Evolutionary conservation across 345 rosid genomes (phyloP).

Genomic region (Linum usitatissimum): DNA sequence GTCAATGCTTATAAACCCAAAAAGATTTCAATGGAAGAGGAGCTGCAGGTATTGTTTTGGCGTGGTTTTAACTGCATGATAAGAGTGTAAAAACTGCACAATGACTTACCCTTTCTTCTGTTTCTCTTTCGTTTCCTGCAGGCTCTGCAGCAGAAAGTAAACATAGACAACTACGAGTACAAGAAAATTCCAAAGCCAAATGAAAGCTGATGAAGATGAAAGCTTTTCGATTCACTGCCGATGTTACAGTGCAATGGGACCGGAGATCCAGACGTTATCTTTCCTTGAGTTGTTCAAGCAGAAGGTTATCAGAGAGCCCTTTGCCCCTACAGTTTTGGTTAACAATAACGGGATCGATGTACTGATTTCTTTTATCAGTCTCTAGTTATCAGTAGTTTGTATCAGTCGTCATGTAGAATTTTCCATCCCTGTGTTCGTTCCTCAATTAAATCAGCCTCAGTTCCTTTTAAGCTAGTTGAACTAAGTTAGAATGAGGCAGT

Average conservation of each 20-base stretch:
- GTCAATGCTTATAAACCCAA: conserved; percentile 64
- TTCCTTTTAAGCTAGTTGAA: background rate
- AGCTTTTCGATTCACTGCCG: background rate
- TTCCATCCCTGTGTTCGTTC: too few relatives aligned
- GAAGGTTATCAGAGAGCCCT: background rate
- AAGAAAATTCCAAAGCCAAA: conserved; percentile 67
- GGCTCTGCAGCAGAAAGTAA: conserved; percentile 72
- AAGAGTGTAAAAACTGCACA: background rate
- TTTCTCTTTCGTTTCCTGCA: conserved; percentile 11
- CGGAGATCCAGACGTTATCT: background rate
- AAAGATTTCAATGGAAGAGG: conserved; percentile 67
- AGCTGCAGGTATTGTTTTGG: conserved; percentile 55
- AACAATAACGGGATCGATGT: background rate
- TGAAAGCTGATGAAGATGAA: conserved; percentile 43
- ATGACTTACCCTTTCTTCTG: conserved; percentile 2
- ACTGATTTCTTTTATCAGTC: background rate
- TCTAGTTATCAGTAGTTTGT: background rate
- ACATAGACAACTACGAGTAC: conserved; percentile 70
- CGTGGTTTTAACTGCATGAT: background rate
- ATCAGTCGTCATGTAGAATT: background rate
- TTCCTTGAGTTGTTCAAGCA: background rate
- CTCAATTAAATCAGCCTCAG: too few relatives aligned
- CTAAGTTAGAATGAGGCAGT: background rate
- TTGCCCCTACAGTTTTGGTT: background rate
- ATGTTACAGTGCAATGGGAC: background rate